Percentiles rank a stretch among this genome's conserved stretches.
These are phyloP conservation scores for Rhodotorula sp. DNA, from an alignment of 1,284 basidiomycete species.

Conservation along the genomic window DNA sequence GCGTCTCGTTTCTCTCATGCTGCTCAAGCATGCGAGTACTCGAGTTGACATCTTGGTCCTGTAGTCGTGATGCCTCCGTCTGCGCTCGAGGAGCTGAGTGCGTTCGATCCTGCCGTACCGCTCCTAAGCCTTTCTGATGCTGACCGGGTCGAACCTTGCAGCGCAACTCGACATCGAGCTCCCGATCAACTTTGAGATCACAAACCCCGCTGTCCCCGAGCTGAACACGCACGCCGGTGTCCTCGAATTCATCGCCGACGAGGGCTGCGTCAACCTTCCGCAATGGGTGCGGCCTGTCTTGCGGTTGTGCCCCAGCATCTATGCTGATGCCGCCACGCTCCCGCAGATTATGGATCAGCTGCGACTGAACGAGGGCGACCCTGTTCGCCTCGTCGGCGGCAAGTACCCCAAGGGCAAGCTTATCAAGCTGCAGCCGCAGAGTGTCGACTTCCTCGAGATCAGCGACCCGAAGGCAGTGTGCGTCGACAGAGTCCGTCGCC, in stretches of 20 bases:
- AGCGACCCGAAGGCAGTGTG: slow-evolving; percentile 94
- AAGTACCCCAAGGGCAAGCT: slow-evolving; percentile 90
- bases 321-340: not conserved
- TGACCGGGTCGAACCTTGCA: slow-evolving; percentile 36
- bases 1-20: slow-evolving; percentile 52
- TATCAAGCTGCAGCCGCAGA: slow-evolving; percentile 96
- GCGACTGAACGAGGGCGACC: slow-evolving; percentile 88
- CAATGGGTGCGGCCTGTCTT: slow-evolving; percentile 68
- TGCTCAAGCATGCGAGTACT: not conserved
- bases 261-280: slow-evolving; percentile 91
- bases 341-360: slow-evolving; percentile 94
- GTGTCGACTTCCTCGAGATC: slow-evolving; percentile 86
- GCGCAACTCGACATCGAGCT: slow-evolving; percentile 83
- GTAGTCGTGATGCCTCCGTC: slow-evolving; percentile 97
- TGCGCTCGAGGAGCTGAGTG: slow-evolving; percentile 79
- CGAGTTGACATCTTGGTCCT: slow-evolving; percentile 3
- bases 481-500: slow-evolving; percentile 49
- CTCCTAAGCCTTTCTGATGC: not conserved
- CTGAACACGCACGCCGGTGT: slow-evolving; percentile 91
- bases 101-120: slow-evolving; percentile 41
- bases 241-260: slow-evolving; percentile 97
- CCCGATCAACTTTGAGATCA: slow-evolving; percentile 95
- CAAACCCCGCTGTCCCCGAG: slow-evolving; percentile 81
- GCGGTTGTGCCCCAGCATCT: not conserved
- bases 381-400: slow-evolving; percentile 85